Evolutionary conservation across 805 yeast genomes (phyloP).

Genomic region (Wickerhamomyces sydowiorum): DNA sequence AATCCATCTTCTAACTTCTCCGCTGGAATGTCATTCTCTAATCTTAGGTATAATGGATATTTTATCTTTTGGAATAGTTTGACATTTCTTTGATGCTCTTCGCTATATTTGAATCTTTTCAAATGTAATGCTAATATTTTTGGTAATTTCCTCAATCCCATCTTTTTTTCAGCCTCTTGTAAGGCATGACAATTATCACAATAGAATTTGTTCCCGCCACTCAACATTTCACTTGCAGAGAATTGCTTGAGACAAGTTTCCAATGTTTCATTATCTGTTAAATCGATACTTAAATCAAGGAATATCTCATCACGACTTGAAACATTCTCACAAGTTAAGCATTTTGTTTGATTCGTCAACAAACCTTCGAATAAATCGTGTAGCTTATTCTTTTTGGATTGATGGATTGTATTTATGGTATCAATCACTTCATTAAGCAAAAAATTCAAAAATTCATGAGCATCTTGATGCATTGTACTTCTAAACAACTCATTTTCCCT

Average conservation of each 20-base stretch:
- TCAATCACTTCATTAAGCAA: slow-evolving; percentile 70
- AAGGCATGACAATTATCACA: slow-evolving; percentile 87
- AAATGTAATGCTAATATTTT: slow-evolving; percentile 76
- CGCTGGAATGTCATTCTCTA: slow-evolving; percentile 46
- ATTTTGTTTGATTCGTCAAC: slow-evolving; percentile 81
- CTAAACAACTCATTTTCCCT: slow-evolving; percentile 80
- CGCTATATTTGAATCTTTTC: slow-evolving; percentile 89
- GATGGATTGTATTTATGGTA: slow-evolving; percentile 18
- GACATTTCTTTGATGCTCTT: slow-evolving; percentile 70
- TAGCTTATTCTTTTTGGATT: slow-evolving; percentile 41
- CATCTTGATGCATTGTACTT: slow-evolving; percentile 95
- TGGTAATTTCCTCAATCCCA: slow-evolving; percentile 74
- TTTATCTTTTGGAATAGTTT: slow-evolving; percentile 82
- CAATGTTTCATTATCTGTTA: slow-evolving; percentile 68
- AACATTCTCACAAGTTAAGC: slow-evolving; percentile 81
- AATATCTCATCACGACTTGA: slow-evolving; percentile 82
- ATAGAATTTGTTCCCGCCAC: slow-evolving; percentile 84
- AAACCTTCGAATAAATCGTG: slow-evolving; percentile 78
- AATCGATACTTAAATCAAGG: slow-evolving; percentile 79
- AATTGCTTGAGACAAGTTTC: slow-evolving; percentile 78
- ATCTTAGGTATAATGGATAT: slow-evolving; percentile 68
- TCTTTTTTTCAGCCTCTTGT: slow-evolving; percentile 91
- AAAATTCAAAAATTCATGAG: slow-evolving; percentile 92
- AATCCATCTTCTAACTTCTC: slow-evolving; percentile 38
- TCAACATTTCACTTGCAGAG: slow-evolving; percentile 78